phyloP scores from a whole-genome alignment of 192 early-diverging fungal genomes.

The Backusella psychrophila region DNA sequence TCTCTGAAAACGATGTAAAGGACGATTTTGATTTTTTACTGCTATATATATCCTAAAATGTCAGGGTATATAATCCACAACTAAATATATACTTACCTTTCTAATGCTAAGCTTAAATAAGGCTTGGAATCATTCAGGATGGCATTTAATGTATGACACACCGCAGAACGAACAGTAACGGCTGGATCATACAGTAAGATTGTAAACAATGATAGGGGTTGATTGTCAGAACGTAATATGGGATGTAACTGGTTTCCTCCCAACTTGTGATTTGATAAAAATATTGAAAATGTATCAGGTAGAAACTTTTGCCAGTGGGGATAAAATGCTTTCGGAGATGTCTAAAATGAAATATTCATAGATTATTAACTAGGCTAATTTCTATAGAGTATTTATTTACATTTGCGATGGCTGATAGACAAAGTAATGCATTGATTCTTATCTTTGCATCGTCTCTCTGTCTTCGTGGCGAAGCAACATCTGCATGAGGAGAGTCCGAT shows the following conservation, averaged over 20 bases:
- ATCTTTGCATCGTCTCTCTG: constrained; percentile 48
- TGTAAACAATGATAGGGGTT: constrained; percentile 44
- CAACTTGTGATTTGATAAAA: constrained; percentile 15
- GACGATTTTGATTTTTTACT: constrained; percentile 35
- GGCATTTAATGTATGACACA: constrained; percentile 40
- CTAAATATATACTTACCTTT: constrained; percentile 29
- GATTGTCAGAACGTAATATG: constrained; percentile 17
- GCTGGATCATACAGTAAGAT: constrained; percentile 48
- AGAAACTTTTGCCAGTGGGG: constrained; percentile 55
- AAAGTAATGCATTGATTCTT: constrained; percentile 51
- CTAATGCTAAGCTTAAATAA: constrained; percentile 52
- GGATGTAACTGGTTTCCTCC: constrained; percentile 5
- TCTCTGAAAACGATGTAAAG: constrained; percentile 45
- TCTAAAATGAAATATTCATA: constrained; percentile 18
- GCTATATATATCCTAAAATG: not conserved
- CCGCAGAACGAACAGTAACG: constrained; percentile 41
- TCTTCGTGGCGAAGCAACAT: constrained; percentile 12
- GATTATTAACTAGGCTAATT: no score
- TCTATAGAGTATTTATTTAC: constrained; percentile 10
- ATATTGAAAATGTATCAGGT: constrained; percentile 34
- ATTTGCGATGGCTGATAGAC: constrained; percentile 45
- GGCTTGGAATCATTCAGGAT: constrained; percentile 52
- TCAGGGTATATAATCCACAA: not conserved
- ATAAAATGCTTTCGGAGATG: constrained; percentile 45
- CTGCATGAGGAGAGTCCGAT: constrained; percentile 39